Evolutionary conservation across 345 rosid species (phyloP), one percentile per base, ranked within the genome.

Genomic region (Eucalyptus marginata): DNA sequence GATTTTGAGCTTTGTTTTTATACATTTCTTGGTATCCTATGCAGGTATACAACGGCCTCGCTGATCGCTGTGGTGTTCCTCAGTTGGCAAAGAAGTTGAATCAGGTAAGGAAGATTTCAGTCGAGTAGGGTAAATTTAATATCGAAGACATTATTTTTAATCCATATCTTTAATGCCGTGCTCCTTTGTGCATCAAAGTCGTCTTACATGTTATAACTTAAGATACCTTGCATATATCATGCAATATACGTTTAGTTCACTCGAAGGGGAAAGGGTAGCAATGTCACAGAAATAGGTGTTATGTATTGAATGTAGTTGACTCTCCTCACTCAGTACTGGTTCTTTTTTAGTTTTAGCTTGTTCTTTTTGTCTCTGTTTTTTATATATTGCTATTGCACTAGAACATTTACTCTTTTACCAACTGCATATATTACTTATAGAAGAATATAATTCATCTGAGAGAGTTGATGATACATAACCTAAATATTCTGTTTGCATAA

Each of bases 41-140:
- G 31, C 83, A 97, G 99, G 96, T 93, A 58, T 97, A 97, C 93
- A 96, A 92, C 87, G 94, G 95, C 92, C 93, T 97, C n/a, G 95
- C 95, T n/a, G 99, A 96, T 92, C 96, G 97, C 27, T 96, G 98
- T 94, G 99, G 99, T 59, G 93, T 96, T 90, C 97, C 99, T 89
- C 99, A 97, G 90, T 76, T 96, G 92, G 99, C 99, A 56, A 97
- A 96, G 93, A 97, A 96, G 91, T 93, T 97, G 94, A 97, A 97
- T 90, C 98, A 96, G 97, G 99, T 96, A 94, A 81, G 91, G 86
- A 40, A 76, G 5, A 20, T 76, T 76, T 40, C 84, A 20, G 27
- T 40, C 15, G 40, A 36, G 27, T 20, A 6, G 29, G 47, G 47
- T 40, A 76, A 40, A 76, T 40, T 76, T 40, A 2, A 11, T 76